phyloP scores from a whole-genome alignment of 2,329 filamentous ascomycete species.

The Microcyclospora tardicrescens region DNA sequence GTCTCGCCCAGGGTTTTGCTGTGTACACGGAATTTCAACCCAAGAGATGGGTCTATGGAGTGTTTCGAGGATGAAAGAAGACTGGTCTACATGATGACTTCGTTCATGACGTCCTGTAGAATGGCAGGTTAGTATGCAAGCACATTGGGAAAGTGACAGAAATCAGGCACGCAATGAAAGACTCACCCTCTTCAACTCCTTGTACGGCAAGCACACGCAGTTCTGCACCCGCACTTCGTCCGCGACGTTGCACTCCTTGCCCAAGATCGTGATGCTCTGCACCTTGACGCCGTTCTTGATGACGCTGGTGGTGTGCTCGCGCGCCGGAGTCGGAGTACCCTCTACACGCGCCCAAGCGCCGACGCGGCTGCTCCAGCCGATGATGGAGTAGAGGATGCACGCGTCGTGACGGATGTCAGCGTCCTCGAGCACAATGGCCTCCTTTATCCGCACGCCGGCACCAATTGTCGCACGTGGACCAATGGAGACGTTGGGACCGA shows the following conservation, averaged over 20 bases:
- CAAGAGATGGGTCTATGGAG: no score
- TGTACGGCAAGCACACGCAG: conserved; percentile 93
- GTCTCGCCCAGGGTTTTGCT: no score
- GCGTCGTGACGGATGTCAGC: conserved; percentile 93
- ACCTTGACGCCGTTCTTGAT: conserved; percentile 98
- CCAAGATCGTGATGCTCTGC: conserved; percentile 92
- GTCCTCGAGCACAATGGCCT: conserved; percentile 90
- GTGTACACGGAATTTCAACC: no score
- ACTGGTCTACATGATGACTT: conserved; percentile 72
- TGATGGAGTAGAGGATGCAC: conserved; percentile 88
- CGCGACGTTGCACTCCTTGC: conserved; percentile 87
- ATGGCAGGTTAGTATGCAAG: conserved; percentile 2
- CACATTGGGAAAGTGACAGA: not conserved
- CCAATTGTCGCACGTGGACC: conserved; percentile 78
- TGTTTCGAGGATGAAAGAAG: no score
- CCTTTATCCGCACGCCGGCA: conserved; percentile 82
- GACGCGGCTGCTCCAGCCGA: conserved; percentile 91
- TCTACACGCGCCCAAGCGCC: conserved; percentile 98
- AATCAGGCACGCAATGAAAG: not conserved
- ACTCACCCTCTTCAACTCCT: conserved; percentile 90
- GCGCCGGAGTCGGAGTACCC: conserved; percentile 76
- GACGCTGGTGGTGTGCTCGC: conserved; percentile 84
- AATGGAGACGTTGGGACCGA: conserved; percentile 92
- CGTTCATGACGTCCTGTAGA: conserved; percentile 64
- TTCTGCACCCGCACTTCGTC: conserved; percentile 96